Evolutionary conservation across 768 basidiomycete genomes (phyloP), one percentile per base, ranked within the genome.

Genomic region (Russula vinacea): DNA sequence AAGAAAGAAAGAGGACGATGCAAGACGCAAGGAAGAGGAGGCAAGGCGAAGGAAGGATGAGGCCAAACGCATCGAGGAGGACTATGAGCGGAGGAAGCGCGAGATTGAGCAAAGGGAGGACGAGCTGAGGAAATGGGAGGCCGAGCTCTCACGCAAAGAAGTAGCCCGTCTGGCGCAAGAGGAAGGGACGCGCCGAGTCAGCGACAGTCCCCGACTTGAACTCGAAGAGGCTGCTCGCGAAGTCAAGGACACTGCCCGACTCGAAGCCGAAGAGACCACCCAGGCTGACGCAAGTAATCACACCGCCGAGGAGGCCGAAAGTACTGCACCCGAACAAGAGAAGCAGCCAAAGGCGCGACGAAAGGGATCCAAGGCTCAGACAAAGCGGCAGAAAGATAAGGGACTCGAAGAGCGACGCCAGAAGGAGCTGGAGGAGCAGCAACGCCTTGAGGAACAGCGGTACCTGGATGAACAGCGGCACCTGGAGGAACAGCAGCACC

Each of bases 31-130:
- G n/a, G n/a, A n/a, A n/a, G n/a, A n/a, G n/a, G n/a, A n/a, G 17
- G 70, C 69, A n/a, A 71, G 60, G 50, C 47, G 67, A 19, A 75
- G 70, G 57, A 72, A 74, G 11, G 66, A 71, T 14, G 71, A 74
- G 53, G 65, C 72, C 10, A 68, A 44, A 33, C 71, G 70, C n/a
- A 69, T 65, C 57, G 77, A 78, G 53, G 76, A 74, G 56, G 77
- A 67, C 26, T 67, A 56, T 35, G 59, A 56, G 39, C 58, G 54
- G 54, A 65, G 45, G 66, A 64, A 40, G 62, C 50, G 44, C 37
- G 64, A 65, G 54, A 65, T 68, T 22, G 61, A 69, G 55, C 45
- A 35, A 53, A 65, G 56, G 57, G 62, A 65, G 40, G 58, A 32
- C 19, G 65, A 66, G 26, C 54, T 67, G 35, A 65, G 42, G 64